Evolutionary conservation across 2,329 filamentous ascomycete species (phyloP).

Genomic region (Aspergillus candidus): DNA sequence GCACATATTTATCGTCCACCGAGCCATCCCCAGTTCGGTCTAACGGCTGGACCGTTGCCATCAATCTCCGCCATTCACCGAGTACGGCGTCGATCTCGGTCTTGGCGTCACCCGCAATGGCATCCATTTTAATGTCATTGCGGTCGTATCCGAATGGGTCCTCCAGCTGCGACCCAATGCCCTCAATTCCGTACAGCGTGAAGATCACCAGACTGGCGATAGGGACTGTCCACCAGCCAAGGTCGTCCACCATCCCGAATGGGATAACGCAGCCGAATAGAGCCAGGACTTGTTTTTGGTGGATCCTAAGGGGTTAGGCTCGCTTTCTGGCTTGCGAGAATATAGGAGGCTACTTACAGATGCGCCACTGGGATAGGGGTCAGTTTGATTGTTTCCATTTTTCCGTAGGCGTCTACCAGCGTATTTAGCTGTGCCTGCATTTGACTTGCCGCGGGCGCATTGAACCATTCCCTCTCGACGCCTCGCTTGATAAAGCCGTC

Average conservation of each 20-base stretch:
- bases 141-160: conserved; percentile 61
- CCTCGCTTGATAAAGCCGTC: conserved; percentile 56
- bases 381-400: conserved; percentile 60
- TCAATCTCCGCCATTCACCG: conserved; percentile 49
- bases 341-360: conserved; percentile 30
- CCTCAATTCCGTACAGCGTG: conserved; percentile 59
- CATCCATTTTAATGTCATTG: conserved; percentile 64
- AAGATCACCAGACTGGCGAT: conserved; percentile 57
- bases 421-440: conserved; percentile 54
- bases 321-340: background rate
- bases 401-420: conserved; percentile 54
- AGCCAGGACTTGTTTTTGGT: conserved; percentile 58
- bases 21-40: conserved; percentile 3
- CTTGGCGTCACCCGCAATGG: conserved; percentile 55
- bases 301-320: conserved; percentile 42
- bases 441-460: conserved; percentile 53
- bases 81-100: conserved; percentile 54
- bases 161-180: conserved; percentile 58
- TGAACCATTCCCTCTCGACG: conserved; percentile 52
- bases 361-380: conserved; percentile 61
- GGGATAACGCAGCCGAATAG: conserved; percentile 56
- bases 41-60: conserved; percentile 10
- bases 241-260: conserved; percentile 58
- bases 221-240: conserved; percentile 57
- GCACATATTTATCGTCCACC: conserved; percentile 13